phyloP scores from a whole-genome alignment of 2,329 filamentous ascomycete genomes.

The Aureobasidium sp. region DNA sequence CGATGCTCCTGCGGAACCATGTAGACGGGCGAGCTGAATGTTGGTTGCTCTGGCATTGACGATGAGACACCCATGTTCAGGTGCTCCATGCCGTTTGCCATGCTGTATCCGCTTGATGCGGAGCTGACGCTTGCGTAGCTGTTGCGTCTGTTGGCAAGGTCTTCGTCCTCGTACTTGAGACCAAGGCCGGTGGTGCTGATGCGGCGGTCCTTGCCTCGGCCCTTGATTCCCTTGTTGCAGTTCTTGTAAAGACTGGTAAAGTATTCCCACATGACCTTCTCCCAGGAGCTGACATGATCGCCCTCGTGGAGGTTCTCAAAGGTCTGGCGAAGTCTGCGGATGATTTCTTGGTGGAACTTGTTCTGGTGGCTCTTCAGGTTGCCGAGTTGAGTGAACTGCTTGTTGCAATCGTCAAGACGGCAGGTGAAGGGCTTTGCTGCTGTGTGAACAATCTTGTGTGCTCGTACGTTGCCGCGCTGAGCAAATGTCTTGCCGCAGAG shows the following conservation, averaged over 20 bases:
- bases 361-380: constrained; percentile 96
- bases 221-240: constrained; percentile 97
- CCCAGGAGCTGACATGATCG: constrained; percentile 56
- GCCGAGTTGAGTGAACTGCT: constrained; percentile 80
- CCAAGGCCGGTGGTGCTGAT: constrained; percentile 36
- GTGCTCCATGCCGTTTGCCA: not conserved
- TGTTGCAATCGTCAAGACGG: constrained; percentile 72
- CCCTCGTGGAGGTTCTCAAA: constrained; percentile 56
- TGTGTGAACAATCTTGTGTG: constrained; percentile 73
- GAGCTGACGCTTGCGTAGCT: constrained; percentile 12
- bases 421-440: constrained; percentile 72
- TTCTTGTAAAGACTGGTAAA: constrained; percentile 90
- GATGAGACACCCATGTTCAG: constrained; percentile 7
- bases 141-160: constrained; percentile 2
- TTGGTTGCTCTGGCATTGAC: not conserved
- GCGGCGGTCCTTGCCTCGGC: constrained; percentile 74
- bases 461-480: constrained; percentile 75
- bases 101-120: constrained; percentile 3
- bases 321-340: constrained; percentile 59
- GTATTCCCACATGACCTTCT: constrained; percentile 74
- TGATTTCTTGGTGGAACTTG: constrained; percentile 74
- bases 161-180: constrained; percentile 1
- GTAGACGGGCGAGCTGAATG: constrained; percentile 1
- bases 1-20: constrained; percentile 2
- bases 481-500: constrained; percentile 75